A percentile compares a stretch with the other conserved stretches of the same genome.
Conservation (phyloP, 257 asterid genomes). For the Anisodus acutangulus region DNA sequence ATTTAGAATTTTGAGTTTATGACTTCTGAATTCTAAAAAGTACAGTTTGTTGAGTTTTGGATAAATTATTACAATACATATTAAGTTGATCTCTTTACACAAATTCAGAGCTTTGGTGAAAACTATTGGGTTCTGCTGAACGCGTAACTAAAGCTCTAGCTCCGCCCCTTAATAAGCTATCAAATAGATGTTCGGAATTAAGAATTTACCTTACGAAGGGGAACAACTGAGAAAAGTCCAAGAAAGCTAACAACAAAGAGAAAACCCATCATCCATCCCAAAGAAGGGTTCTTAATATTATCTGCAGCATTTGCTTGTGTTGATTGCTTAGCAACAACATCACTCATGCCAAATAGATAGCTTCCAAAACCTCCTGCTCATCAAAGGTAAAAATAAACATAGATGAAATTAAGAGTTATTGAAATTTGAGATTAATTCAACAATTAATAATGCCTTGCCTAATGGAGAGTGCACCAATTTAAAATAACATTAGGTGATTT, state of each 20-base stretch:
- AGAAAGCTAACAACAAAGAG: conserved; percentile 68
- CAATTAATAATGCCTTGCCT: neutral
- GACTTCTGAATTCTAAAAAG: too few species aligned
- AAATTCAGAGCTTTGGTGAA: too few species aligned
- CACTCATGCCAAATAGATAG: conserved; percentile 69
- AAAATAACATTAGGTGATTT: too few species aligned
- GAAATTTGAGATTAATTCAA: neutral
- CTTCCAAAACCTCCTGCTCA: conserved; percentile 74
- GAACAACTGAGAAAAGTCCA: conserved; percentile 70
- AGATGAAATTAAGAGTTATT: neutral
- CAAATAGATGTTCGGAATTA: neutral
- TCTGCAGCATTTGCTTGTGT: conserved; percentile 41
- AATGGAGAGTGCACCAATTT: too few species aligned
- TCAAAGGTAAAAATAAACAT: neutral
- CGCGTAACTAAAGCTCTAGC: neutral
- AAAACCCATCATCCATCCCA: conserved; percentile 70
- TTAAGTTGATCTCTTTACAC: too few species aligned
- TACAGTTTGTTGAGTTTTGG: too few species aligned
- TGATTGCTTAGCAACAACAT: conserved; percentile 48
- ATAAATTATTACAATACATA: too few species aligned
- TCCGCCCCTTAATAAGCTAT: neutral
- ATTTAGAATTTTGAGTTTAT: too few species aligned
- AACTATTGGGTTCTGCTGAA: neutral
- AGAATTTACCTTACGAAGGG: conserved; percentile 61
- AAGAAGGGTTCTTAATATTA: conserved; percentile 48